Evolutionary conservation across 2,329 filamentous ascomycete species (phyloP), one percentile per base, ranked within the genome.

Genomic region (Phialemoniopsis sp.): DNA sequence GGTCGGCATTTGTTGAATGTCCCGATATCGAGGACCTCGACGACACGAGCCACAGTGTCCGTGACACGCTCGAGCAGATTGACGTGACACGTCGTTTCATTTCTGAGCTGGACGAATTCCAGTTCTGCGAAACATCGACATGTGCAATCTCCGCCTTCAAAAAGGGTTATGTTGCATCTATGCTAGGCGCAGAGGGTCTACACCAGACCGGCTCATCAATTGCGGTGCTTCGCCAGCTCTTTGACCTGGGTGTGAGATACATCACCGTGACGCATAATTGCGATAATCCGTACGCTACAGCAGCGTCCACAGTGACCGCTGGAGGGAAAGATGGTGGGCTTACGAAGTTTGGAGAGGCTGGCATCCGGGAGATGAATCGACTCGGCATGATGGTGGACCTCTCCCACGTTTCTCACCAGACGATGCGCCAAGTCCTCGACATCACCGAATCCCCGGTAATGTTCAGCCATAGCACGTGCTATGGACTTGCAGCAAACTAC

Each of bases 101-200:
- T 29, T 32, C 41, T 4, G 52, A 57, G 12, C 45, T 48, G 5
- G 37, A 51, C 18, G 39, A 56, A 13, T 26, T 26, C 42, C 52
- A 48, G 19, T 56, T 49, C 28, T 59, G 56, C 31, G 51, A 53
- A 19, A 55, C 41, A 1, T 28, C 54, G 2, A 41, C 43, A 3
- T 58, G 58, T 14, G 52, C 52, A 10, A 49, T 42, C 3, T 42
- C 43, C 4, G 56, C 59, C 0, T 65, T 64, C 41, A 46, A 49
- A 15, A 31, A 41, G 2, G 59, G 59, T 2, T 53, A 48, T 8
- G 60, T 66, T 7, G 53, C 61, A 1, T 59, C 56, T 35, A 62
- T 63, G 47, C 54, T 64, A 33, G 62, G 63, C 1, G 56, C 63
- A 12, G 63, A 66, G 46, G 62, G 59, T 13, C 42, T 49, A 5